Evolutionary conservation across 305 asterid species (phyloP), one percentile per base, ranked within the genome.

Genomic region (Fraxinus xanthoxyloides): DNA sequence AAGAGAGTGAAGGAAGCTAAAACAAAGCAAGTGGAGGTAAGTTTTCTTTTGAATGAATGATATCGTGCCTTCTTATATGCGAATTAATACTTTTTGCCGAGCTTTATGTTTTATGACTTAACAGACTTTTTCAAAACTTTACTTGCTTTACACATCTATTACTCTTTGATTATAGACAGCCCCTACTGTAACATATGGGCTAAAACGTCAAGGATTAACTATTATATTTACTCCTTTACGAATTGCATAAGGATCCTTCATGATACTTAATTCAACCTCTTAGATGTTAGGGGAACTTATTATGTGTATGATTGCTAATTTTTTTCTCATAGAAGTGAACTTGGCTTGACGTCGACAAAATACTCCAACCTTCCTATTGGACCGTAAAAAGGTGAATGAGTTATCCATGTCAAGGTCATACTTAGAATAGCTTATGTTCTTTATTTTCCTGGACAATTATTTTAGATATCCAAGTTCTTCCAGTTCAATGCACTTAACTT

Each of bases 1-100:
- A 91, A 78, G 86, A 85, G 85, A 79, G 69, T 79, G 19, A 92
- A 90, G 89, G 67, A 73, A 76, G 77, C 78, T 9, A 82, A 77
- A 79, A 83, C 81, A 2, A 89, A 82, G 76, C 86, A 87, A 23
- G 12, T 59, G 79, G 84, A 90, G 88, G 91, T 84, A 78, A 77
- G 24, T 61, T 59, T 70, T 61, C 35, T 28, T 56, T 46, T 10
- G 54, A 31, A 65, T 36, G 59, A 80, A 63, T 63, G 72, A 26
- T 63, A 24, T 23, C 17, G 17, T 63, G n/a, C 17, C 6, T 63
- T 23, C 7, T 24, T 63, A 63, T 63, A 21, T 63, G 5, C 15
- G 12, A 24, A 7, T 9, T 8, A 63, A 63, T 21, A 23, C 15
- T 61, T 59, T 2, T 59, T 59, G 32, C 32, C 0, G 15, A 24